These are phyloP conservation scores for Suillus subalutaceus DNA, from an alignment of 768 basidiomycete species.

Conservation along the genomic window DNA sequence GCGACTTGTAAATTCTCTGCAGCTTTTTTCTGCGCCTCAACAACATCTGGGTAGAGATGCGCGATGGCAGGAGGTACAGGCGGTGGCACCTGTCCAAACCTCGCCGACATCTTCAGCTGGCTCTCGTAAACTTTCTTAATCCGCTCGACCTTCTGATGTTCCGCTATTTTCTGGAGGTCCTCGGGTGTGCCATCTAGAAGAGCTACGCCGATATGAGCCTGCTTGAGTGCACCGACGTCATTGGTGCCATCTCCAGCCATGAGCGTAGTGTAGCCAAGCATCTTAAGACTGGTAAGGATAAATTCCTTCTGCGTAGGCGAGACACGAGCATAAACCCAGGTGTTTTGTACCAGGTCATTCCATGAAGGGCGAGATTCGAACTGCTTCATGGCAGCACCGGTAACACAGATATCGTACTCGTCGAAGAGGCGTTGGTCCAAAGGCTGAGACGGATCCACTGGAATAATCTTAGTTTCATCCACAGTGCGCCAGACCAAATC, in stretches of 20 bases:
- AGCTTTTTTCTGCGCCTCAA: conserved; percentile 85
- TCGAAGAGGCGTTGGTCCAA: conserved; percentile 79
- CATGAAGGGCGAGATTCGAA: conserved; percentile 73
- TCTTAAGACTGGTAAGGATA: conserved; percentile 89
- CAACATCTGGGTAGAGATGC: conserved; percentile 86
- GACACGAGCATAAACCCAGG: conserved; percentile 98
- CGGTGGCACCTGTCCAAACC: conserved; percentile 93
- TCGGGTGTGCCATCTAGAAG: conserved; percentile 89
- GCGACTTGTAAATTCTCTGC: conserved; percentile 65
- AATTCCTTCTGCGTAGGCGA: conserved; percentile 95
- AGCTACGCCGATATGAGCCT: conserved; percentile 96
- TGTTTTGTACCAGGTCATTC: conserved; percentile 86
- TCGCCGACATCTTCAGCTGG: conserved; percentile 85
- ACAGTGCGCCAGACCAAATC: conserved; percentile 93
- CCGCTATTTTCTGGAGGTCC: conserved; percentile 91
- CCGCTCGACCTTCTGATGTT: conserved; percentile 86
- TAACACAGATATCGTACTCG: conserved; percentile 94
- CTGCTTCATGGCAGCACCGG: conserved; percentile 91
- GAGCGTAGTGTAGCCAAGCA: conserved; percentile 87
- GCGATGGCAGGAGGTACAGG: conserved; percentile 89
- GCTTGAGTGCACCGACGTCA: conserved; percentile 97
- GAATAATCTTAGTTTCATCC: conserved; percentile 88
- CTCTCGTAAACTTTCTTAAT: conserved; percentile 98
- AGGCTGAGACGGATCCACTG: conserved; percentile 79
- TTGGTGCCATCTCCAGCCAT: conserved; percentile 99